Percentiles rank a stretch among this genome's conserved stretches.
phyloP scores from a whole-genome alignment of 192 early-diverging fungal genomes.

The Rhizoclosmatium globosum region DNA sequence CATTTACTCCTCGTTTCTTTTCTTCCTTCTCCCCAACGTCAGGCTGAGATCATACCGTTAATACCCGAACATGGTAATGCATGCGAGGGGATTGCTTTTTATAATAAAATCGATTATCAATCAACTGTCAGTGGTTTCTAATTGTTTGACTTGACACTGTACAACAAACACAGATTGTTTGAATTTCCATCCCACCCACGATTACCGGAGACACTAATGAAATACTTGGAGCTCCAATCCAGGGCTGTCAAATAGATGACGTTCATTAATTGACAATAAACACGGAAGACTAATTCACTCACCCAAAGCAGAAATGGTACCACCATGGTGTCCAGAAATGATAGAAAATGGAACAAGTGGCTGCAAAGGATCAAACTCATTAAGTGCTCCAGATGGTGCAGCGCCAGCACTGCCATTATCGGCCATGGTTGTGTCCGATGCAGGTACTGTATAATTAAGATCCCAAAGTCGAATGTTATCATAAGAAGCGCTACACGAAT shows the following conservation, averaged over 20 bases:
- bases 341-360: constrained; percentile 85
- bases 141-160: constrained; percentile 69
- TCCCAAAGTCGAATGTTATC: constrained; percentile 97
- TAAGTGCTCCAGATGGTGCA: neutral
- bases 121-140: neutral
- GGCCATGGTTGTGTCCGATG: neutral
- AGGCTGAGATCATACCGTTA: constrained; percentile 6
- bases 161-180: constrained; percentile 86
- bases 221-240: constrained; percentile 76
- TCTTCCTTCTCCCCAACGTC: neutral
- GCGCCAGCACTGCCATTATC: neutral
- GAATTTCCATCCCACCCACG: constrained; percentile 95
- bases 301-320: constrained; percentile 78
- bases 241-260: constrained; percentile 57
- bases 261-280: neutral
- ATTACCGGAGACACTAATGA: constrained; percentile 93
- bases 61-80: constrained; percentile 3
- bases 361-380: constrained; percentile 40
- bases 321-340: constrained; percentile 93
- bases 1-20: neutral
- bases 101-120: neutral
- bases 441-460: constrained; percentile 45
- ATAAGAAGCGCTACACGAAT: constrained; percentile 74
- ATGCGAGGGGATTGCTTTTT: constrained; percentile 10
- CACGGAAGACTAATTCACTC: constrained; percentile 40